Evolutionary conservation across 2,329 filamentous ascomycete species (phyloP).

Genomic region (Zalaria obscura): DNA sequence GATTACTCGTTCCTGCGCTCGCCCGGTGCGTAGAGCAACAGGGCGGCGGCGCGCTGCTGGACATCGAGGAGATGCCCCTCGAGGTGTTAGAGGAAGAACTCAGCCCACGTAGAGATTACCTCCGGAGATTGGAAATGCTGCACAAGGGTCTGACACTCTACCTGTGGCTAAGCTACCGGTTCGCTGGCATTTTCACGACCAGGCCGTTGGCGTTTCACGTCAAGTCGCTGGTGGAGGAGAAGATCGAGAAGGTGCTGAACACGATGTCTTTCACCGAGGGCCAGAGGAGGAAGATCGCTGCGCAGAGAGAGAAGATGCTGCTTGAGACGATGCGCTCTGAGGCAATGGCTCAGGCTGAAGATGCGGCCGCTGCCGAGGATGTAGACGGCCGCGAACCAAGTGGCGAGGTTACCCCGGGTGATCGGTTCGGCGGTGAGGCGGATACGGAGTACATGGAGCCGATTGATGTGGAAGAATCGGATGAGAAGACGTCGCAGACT

Average conservation of each 20-base stretch:
- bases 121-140: constrained; percentile 58
- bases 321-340: constrained; percentile 7
- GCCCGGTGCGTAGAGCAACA: constrained; percentile 58
- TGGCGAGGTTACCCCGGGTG: constrained; percentile 11
- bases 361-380: constrained; percentile 5
- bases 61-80: constrained; percentile 56
- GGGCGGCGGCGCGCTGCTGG: constrained; percentile 51
- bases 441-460: constrained; percentile 12
- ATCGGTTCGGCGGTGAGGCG: constrained; percentile 15
- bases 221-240: constrained; percentile 62
- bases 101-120: constrained; percentile 37
- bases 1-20: constrained; percentile 43
- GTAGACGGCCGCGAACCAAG: constrained; percentile 5
- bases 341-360: constrained; percentile 4
- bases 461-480: constrained; percentile 3
- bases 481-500: not conserved
- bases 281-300: constrained; percentile 13
- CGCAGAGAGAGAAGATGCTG: constrained; percentile 13
- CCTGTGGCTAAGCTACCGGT: constrained; percentile 86
- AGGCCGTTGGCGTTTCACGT: constrained; percentile 65
- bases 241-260: constrained; percentile 51
- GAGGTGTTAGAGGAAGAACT: constrained; percentile 52
- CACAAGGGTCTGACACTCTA: constrained; percentile 78
- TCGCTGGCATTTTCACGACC: constrained; percentile 63
- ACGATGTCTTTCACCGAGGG: constrained; percentile 35